Evolutionary conservation across 345 rosid genomes (phyloP).

Genomic region (Salix exigua): DNA sequence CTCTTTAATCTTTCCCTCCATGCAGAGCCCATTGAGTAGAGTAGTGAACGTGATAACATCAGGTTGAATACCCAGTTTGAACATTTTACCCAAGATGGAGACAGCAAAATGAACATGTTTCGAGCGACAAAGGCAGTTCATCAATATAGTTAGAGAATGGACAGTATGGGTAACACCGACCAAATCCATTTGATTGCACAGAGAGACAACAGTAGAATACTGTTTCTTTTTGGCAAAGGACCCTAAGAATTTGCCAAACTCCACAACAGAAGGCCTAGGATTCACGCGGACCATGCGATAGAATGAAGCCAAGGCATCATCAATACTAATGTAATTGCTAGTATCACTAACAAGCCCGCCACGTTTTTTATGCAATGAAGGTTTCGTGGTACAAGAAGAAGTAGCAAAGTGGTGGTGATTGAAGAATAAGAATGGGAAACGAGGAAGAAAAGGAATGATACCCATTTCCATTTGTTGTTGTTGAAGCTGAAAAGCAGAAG

Average conservation of each 20-base stretch:
- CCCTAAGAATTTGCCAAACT: background rate
- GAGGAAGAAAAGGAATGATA: background rate
- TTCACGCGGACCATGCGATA: background rate
- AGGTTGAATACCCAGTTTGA: background rate
- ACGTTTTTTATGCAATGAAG: background rate
- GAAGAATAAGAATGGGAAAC: no score
- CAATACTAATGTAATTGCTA: background rate
- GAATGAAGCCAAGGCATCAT: background rate
- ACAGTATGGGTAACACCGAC: background rate
- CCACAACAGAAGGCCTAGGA: background rate
- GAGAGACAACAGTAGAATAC: background rate
- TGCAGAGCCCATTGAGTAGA: background rate
- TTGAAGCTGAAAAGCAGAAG: background rate
- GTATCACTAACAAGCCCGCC: background rate
- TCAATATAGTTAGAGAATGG: background rate
- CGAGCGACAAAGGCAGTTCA: background rate
- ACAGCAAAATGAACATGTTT: background rate
- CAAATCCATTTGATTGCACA: background rate
- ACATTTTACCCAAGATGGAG: background rate
- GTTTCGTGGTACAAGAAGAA: fast-evolving
- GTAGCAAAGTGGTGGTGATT: background rate
- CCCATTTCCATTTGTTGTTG: background rate
- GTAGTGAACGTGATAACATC: background rate
- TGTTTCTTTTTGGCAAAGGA: background rate
- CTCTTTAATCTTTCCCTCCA: background rate